These are phyloP conservation scores for Trichoderma reesei DNA, from an alignment of 495 filamentous ascomycete genomes.

Conservation along the genomic window DNA sequence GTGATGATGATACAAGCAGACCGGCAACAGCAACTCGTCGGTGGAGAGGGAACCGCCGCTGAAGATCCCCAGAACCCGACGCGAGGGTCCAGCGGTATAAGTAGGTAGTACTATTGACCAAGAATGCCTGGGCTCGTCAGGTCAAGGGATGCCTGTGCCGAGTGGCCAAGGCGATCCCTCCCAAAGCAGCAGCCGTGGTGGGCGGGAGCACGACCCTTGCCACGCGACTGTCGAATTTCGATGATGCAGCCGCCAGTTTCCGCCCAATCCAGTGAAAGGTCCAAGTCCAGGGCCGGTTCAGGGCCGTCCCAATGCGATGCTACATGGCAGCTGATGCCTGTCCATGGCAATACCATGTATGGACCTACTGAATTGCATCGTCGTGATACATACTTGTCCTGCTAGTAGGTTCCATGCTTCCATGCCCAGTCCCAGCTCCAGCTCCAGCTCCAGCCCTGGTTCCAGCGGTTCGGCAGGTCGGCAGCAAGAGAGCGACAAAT, in stretches of 20 bases:
- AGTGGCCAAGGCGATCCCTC: not conserved
- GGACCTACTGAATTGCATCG: too few species aligned
- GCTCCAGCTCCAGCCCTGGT: not conserved
- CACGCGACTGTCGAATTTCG: not conserved
- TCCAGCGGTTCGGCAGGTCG: conserved; percentile 2
- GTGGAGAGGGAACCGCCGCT: not conserved
- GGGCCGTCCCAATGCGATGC: not conserved
- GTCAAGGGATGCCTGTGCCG: not conserved
- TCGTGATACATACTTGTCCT: too few species aligned
- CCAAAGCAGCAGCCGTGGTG: not conserved
- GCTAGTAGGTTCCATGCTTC: too few species aligned
- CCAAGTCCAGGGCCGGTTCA: too few species aligned
- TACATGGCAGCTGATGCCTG: not conserved
- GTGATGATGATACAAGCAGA: not conserved
- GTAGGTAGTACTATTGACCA: not conserved
- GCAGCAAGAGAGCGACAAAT: not conserved
- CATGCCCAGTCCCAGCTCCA: too few species aligned
- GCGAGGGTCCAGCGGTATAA: not conserved
- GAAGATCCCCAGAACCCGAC: not conserved
- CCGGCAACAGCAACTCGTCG: not conserved
- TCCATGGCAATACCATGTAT: not conserved
- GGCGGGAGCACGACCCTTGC: conserved; percentile 3
- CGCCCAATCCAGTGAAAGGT: too few species aligned
- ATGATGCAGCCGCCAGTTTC: not conserved
- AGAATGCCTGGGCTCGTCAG: not conserved